Percentiles rank a stretch among this genome's conserved stretches.
Evolutionary conservation across 2,329 filamentous ascomycete species (phyloP).

Genomic region (Microcyclospora pomicola): DNA sequence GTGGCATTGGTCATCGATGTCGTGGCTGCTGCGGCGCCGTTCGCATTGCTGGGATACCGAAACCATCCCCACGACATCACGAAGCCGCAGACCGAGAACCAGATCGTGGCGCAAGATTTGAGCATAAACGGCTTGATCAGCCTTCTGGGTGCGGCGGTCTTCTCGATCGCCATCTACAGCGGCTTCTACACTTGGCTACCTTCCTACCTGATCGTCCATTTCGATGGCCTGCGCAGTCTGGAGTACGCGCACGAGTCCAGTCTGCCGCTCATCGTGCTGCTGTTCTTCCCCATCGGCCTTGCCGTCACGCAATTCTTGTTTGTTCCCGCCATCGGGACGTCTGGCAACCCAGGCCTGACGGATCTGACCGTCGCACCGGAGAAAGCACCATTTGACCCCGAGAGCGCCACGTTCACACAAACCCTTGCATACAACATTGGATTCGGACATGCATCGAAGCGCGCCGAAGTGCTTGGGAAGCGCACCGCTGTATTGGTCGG

Average conservation of each 20-base stretch:
- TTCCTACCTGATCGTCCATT: constrained; percentile 57
- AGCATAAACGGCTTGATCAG: constrained; percentile 51
- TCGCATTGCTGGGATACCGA: constrained; percentile 57
- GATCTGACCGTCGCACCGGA: constrained; percentile 18
- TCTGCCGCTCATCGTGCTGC: constrained; percentile 27
- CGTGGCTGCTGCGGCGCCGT: constrained; percentile 56
- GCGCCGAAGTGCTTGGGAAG: constrained; percentile 47
- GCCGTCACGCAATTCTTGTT: constrained; percentile 69
- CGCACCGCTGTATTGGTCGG: constrained; percentile 38
- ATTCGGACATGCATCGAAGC: constrained; percentile 45
- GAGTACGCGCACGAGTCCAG: constrained; percentile 52
- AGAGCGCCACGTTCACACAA: constrained; percentile 50
- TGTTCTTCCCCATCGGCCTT: constrained; percentile 52
- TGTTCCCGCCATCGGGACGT: constrained; percentile 43
- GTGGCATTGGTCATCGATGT: constrained; percentile 54
- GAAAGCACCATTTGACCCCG: constrained; percentile 48
- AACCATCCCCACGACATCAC: constrained; percentile 46
- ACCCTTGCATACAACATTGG: constrained; percentile 56
- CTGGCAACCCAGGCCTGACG: constrained; percentile 14
- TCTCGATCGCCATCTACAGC: constrained; percentile 59
- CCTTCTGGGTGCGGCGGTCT: constrained; percentile 57
- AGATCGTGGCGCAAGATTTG: constrained; percentile 43
- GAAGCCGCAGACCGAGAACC: constrained; percentile 32
- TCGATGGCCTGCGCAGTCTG: constrained; percentile 56
- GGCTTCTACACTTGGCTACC: constrained; percentile 60